Evolutionary conservation across 192 early-diverging fungal genomes (phyloP).

Genomic region (Coemansia sp.): DNA sequence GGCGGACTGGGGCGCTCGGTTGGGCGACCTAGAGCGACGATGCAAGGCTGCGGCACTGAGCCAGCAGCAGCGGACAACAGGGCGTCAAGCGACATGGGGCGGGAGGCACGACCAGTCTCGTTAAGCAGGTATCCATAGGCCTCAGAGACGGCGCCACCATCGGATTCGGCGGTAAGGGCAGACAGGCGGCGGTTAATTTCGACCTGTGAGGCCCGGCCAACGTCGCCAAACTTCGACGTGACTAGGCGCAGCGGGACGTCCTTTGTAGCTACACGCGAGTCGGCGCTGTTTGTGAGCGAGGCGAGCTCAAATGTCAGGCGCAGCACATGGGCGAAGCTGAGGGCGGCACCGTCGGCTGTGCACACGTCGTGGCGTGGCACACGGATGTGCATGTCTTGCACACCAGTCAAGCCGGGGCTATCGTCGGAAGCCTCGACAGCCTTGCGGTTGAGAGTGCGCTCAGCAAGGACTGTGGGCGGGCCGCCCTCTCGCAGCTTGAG

Average conservation of each 20-base stretch:
- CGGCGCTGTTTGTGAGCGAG: conserved; percentile 26
- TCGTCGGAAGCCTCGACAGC: conserved; percentile 18
- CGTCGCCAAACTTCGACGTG: conserved; percentile 52
- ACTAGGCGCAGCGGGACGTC: conserved; percentile 48
- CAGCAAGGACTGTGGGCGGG: conserved; percentile 41
- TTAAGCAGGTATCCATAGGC: conserved; percentile 48
- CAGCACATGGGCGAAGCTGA: conserved; percentile 43
- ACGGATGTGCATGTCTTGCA: conserved; percentile 49
- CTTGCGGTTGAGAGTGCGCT: conserved; percentile 53
- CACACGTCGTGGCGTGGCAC: conserved; percentile 50
- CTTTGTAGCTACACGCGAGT: conserved; percentile 47
- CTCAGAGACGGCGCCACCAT: conserved; percentile 38
- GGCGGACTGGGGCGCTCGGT: conserved; percentile 18
- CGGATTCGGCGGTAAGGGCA: conserved; percentile 43
- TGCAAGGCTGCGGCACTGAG: conserved; percentile 27
- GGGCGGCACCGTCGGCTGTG: conserved; percentile 42
- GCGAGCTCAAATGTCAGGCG: conserved; percentile 52
- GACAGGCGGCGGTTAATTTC: conserved; percentile 51
- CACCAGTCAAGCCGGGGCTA: conserved; percentile 22
- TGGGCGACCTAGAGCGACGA: conserved; percentile 11
- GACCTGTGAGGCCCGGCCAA: conserved; percentile 47
- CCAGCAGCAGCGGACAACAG: conserved; percentile 10
- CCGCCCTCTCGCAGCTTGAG: conserved; percentile 35
- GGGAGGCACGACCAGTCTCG: conserved; percentile 33
- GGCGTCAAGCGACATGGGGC: conserved; percentile 30